phyloP scores from a whole-genome alignment of 164 flowering plant species.

The Vitis cinerea region DNA sequence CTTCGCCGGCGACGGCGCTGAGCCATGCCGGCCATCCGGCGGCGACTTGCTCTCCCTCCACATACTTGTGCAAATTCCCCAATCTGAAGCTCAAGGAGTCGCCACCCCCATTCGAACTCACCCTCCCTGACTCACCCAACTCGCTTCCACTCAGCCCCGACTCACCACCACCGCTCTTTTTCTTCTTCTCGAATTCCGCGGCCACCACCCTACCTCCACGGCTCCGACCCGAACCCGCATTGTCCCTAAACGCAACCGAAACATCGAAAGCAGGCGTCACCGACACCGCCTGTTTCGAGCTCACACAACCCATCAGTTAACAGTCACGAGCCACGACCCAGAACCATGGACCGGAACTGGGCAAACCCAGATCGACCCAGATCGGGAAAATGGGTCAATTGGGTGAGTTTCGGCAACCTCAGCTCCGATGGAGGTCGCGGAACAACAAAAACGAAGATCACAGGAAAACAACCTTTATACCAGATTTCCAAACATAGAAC shows the following conservation, averaged over 20 bases:
- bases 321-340: background rate
- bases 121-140: slow-evolving; percentile 48
- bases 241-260: slow-evolving; percentile 43
- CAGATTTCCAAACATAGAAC: background rate
- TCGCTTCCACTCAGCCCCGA: slow-evolving; percentile 33
- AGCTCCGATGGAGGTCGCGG: background rate
- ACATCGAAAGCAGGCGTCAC: slow-evolving; percentile 63
- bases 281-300: slow-evolving; percentile 62
- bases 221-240: slow-evolving; percentile 34
- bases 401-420: background rate
- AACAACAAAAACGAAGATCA: background rate
- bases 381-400: slow-evolving; percentile 7
- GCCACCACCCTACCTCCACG: slow-evolving; percentile 20
- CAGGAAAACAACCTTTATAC: background rate
- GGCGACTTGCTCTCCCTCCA: slow-evolving; percentile 67
- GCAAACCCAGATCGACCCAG: slow-evolving; percentile 21
- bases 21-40: slow-evolving; percentile 90
- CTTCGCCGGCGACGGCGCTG: slow-evolving; percentile 73
- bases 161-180: slow-evolving; percentile 12
- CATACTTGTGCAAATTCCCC: slow-evolving; percentile 55
- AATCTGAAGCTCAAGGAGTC: slow-evolving; percentile 61
- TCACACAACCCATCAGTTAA: slow-evolving; percentile 58
- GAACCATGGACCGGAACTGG: background rate
- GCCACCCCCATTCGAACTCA: slow-evolving; percentile 38
- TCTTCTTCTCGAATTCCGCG: slow-evolving; percentile 29